These are phyloP conservation scores for Podospora comata DNA, from an alignment of 495 filamentous ascomycete genomes.

Conservation along the genomic window DNA sequence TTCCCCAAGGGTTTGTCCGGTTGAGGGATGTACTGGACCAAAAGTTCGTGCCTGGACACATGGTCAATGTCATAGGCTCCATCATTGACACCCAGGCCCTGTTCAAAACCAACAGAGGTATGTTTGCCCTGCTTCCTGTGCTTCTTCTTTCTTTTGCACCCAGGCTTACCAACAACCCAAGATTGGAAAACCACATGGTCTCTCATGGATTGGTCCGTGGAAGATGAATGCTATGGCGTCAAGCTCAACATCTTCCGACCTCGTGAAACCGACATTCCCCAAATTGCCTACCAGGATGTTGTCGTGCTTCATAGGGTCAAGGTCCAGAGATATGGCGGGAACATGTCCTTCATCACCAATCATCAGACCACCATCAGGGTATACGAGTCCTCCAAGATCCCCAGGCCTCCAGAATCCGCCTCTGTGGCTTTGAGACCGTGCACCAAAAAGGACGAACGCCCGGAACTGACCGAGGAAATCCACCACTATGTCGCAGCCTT, in stretches of 20 bases:
- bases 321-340: conserved; percentile 28
- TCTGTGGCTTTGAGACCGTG: conserved; percentile 26
- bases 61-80: conserved; percentile 50
- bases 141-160: not conserved
- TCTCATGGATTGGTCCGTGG: conserved; percentile 40
- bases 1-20: conserved; percentile 33
- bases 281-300: conserved; percentile 39
- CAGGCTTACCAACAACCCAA: conserved; percentile 12
- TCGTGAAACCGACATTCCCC: conserved; percentile 36
- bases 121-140: conserved; percentile 9
- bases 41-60: conserved; percentile 18
- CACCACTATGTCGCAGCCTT: conserved; percentile 43
- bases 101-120: conserved; percentile 40
- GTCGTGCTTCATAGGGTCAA: conserved; percentile 42
- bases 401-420: conserved; percentile 37
- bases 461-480: conserved; percentile 23
- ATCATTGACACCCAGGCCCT: conserved; percentile 49
- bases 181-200: conserved; percentile 43
- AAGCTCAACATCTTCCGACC: conserved; percentile 45
- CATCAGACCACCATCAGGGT: conserved; percentile 35
- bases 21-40: conserved; percentile 36
- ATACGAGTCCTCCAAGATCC: conserved; percentile 40
- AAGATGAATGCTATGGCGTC: conserved; percentile 30
- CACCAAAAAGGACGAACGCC: conserved; percentile 9
- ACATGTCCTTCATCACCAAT: conserved; percentile 41